Evolutionary conservation across 192 early-diverging fungal species (phyloP).

Genomic region (Phlyctochytrium arcticum): DNA sequence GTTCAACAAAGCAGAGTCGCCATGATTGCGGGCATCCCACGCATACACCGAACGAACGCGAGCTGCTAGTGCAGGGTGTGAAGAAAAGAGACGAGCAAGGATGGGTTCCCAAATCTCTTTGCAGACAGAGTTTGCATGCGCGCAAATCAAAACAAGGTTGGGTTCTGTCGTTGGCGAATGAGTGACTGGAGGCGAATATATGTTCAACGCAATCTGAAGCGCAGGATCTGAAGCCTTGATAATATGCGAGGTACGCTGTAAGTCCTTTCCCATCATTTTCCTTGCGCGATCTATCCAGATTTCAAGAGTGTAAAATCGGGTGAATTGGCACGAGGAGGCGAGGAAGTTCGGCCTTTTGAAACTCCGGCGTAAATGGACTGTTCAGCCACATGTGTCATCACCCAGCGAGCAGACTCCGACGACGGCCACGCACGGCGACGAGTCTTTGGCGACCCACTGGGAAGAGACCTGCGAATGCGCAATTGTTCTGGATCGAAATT

Average conservation of each 20-base stretch:
- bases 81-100: conserved; percentile 27
- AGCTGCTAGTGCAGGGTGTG: conserved; percentile 18
- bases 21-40: conserved; percentile 55
- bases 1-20: conserved; percentile 53
- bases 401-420: too few species aligned
- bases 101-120: conserved; percentile 58
- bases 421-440: too few species aligned
- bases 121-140: conserved; percentile 58
- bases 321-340: too few species aligned
- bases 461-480: too few species aligned
- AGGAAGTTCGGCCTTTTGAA: too few species aligned
- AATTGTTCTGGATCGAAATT: too few species aligned
- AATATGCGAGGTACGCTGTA: background rate
- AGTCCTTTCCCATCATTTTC: too few species aligned
- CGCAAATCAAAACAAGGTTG: conserved; percentile 35
- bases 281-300: too few species aligned
- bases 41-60: conserved; percentile 35
- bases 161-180: background rate
- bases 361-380: too few species aligned
- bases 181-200: background rate
- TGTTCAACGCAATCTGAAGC: background rate
- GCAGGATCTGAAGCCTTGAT: background rate
- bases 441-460: too few species aligned
- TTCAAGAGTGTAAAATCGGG: too few species aligned
- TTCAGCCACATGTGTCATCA: too few species aligned